Evolutionary conservation across 805 yeast species (phyloP), one percentile per base, ranked within the genome.

Genomic region (Metschnikowia lachancei): DNA sequence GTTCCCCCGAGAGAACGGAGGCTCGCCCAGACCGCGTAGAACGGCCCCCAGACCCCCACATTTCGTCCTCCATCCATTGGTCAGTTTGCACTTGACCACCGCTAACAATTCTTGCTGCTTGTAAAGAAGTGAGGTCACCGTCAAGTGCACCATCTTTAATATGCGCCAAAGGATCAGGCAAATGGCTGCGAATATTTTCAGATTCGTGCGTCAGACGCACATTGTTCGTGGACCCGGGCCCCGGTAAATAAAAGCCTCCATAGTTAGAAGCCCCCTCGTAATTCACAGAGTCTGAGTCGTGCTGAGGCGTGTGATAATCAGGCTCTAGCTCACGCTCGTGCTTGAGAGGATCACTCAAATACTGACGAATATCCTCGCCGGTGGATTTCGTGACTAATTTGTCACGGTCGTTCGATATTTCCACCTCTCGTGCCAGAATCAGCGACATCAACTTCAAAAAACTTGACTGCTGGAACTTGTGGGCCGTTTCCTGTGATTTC

Each of bases 111-210:
- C 65, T 60, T 3, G 77, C 77, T 3, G 76, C 75, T 36, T 61
- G 58, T 8, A 72, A 56, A 3, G 75, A 68, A 16, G 45, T 50
- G 31, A 69, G 52, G 26, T 55, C 60, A 11, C 56, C 65, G 11
- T 51, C 56, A 9, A 72, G 55, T n/a, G 57, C 64, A 2, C 76
- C 76, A 43, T 72, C 74, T 35, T 57, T 58, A 18, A 72, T 63
- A 49, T 72, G 77, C 4, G 75, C 72, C 39, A 72, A 57, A 1
- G 77, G 77, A 43, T 72, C 77, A 1, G 77, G 76, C 28, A 70
- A 58, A 38, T 61, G 70, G 48, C 58, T 59, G 10, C 54, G 45
- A 24, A 55, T 48, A 26, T 46, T 45, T 34, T 36, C 54, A 26
- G 50, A 52, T 40, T 34, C 63, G 55, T 31, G 51, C 17, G 54